Percentiles rank a stretch among this genome's conserved stretches.
Conservation (phyloP, 2,329 filamentous ascomycete genomes). For the Tolypocladium tundrense region DNA sequence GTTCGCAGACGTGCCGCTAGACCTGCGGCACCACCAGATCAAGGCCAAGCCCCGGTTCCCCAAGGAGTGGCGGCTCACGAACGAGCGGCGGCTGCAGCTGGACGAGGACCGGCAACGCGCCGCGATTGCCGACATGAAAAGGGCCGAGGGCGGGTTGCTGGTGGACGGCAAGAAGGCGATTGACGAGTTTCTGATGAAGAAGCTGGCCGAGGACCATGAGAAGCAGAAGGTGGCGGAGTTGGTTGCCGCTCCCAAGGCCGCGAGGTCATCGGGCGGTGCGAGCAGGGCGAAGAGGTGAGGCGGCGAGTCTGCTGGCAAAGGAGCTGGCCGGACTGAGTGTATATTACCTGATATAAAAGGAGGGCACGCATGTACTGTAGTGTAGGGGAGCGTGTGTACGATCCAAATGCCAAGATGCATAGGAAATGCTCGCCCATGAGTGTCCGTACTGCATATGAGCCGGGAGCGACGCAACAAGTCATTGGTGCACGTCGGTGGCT, state of each 20-base stretch:
- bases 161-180: conserved; percentile 48
- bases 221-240: conserved; percentile 21
- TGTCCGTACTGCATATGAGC: neutral
- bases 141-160: conserved; percentile 40
- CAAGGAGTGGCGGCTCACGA: conserved; percentile 69
- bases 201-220: conserved; percentile 21
- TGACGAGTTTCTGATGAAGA: conserved; percentile 23
- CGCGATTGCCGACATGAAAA: conserved; percentile 43
- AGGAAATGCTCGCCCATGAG: neutral
- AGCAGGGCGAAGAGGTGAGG: conserved; percentile 13
- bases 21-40: conserved; percentile 73
- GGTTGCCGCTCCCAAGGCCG: conserved; percentile 12
- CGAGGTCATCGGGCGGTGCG: conserved; percentile 4
- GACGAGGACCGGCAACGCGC: conserved; percentile 45
- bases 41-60: conserved; percentile 65
- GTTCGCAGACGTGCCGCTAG: conserved; percentile 82
- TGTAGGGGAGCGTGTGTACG: neutral
- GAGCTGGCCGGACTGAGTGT: neutral
- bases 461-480: neutral
- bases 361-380: neutral
- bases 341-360: neutral
- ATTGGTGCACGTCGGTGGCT: neutral
- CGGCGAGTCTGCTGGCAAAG: neutral
- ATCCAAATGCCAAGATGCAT: neutral
- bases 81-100: conserved; percentile 55